Percentiles rank a stretch among this genome's conserved stretches.
Conservation (phyloP, 2,329 filamentous ascomycete genomes). For the Ophidiomyces ophidiicola region DNA sequence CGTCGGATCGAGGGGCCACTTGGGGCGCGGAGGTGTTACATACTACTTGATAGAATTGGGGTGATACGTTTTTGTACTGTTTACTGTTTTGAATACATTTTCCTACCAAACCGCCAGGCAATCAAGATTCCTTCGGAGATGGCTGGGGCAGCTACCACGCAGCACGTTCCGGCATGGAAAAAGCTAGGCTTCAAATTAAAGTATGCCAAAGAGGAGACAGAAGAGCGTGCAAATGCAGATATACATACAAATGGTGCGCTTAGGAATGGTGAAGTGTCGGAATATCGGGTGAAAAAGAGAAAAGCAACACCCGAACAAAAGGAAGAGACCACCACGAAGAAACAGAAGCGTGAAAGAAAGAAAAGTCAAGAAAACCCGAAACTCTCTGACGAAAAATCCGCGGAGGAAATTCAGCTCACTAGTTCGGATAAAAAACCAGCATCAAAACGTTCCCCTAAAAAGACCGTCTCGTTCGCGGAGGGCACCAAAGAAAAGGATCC, state of each 20-base stretch:
- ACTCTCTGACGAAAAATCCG: not conserved
- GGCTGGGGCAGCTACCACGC: constrained; percentile 1
- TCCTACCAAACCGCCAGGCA: not conserved
- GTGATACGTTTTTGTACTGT: not conserved
- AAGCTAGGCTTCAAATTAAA: constrained; percentile 49
- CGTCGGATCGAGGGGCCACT: not conserved
- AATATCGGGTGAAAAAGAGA: constrained; percentile 2
- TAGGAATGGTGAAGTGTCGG: not conserved
- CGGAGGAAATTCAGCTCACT: not conserved
- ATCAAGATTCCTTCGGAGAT: constrained; percentile 2
- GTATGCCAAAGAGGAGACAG: constrained; percentile 29
- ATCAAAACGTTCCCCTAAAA: constrained; percentile 23
- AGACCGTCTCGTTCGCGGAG: constrained; percentile 53
- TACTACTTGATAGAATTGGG: too few relatives aligned
- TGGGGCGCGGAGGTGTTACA: not conserved
- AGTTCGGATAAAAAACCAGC: constrained; percentile 14
- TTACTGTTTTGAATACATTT: not conserved
- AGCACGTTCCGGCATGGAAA: constrained; percentile 46
- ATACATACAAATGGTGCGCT: not conserved
- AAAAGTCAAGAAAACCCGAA: not conserved
- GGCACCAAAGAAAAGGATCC: constrained; percentile 51
- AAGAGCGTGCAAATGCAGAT: not conserved
- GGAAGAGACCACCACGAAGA: constrained; percentile 16
- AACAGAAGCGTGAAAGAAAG: constrained; percentile 16
- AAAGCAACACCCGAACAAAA: constrained; percentile 3